Percentiles rank a stretch among this genome's conserved stretches.
Conservation (phyloP, 352 stramenopile genomes). For the Ochromonadaceae sp. region DNA sequence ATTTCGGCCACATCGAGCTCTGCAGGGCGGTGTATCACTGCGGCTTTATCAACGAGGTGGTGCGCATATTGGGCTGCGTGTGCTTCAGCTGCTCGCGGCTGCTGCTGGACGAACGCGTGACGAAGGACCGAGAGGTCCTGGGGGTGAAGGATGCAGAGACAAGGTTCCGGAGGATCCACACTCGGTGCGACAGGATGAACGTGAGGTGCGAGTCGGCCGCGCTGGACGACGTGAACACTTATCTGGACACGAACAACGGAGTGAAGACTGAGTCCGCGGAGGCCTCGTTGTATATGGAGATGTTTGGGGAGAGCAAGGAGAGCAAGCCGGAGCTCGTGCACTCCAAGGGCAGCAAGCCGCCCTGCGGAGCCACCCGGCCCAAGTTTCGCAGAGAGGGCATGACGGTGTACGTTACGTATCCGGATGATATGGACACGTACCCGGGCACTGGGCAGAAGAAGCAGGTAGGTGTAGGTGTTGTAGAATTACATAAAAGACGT, state of each 20-base stretch:
- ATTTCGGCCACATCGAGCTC: slow-evolving; percentile 98
- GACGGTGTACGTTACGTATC: slow-evolving; percentile 83
- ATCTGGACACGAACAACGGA: slow-evolving; percentile 32
- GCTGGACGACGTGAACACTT: not conserved
- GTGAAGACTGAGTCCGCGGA: slow-evolving; percentile 21
- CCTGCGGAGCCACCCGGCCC: slow-evolving; percentile 57
- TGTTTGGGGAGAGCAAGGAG: not conserved
- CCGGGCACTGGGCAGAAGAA: slow-evolving; percentile 84
- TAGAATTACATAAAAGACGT: too few relatives aligned
- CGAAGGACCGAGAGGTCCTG: slow-evolving; percentile 42
- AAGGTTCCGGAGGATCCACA: slow-evolving; percentile 12
- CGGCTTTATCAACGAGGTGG: slow-evolving; percentile 87
- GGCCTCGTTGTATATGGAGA: not conserved
- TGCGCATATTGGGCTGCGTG: slow-evolving; percentile 60
- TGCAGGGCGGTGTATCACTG: slow-evolving; percentile 90
- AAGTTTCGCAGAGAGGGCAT: slow-evolving; percentile 89
- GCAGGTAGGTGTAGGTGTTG: too few relatives aligned
- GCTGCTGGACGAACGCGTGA: slow-evolving; percentile 66
- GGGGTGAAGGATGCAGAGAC: slow-evolving; percentile 17
- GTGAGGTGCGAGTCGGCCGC: not conserved
- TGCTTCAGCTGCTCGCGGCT: slow-evolving; percentile 94
- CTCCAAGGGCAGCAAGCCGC: not conserved
- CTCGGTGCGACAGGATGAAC: not conserved
- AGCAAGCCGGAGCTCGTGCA: not conserved
- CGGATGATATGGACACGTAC: slow-evolving; percentile 79